Evolutionary conservation across 1,139 yeast genomes (phyloP), one percentile per base, ranked within the genome.

Genomic region (Debaryomyces psychrophilus): DNA sequence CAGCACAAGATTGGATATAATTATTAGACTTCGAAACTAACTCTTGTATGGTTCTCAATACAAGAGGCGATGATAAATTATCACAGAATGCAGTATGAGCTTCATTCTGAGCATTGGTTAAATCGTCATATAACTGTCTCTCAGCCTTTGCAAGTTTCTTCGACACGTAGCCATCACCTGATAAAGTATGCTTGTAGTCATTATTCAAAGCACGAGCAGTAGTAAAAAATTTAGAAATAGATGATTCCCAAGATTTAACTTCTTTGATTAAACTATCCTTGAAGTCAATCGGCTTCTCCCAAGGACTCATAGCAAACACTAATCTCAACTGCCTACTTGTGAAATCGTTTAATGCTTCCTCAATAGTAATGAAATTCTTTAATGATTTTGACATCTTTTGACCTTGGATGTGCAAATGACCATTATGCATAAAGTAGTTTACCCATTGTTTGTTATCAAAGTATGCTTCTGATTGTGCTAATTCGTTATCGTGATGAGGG

Each of bases 401-500:
- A 17, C 99, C 99, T 65, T 93, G 97, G 57, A 93, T 93, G 66
- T 93, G 99, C 59, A 93, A 77, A 68, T 93, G 99, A 31, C 99
- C 99, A 43, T 96, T 90, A 67, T 93, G 99, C 69, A 93, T 69
- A 68, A 93, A 93, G 67, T 93, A 93, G 67, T 93, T 92, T 45
- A 93, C 90, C 99, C 99, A 93, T 69, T 95, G 99, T 44, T 81
- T 71, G 67, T 88, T 85, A 59, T 89, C 90, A 65, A 77, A 93
- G 65, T 85, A 87, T 5, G 98, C 99, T 68, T 93, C 99, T 25
- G 95, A 81, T 71, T 93, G 99, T 1, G 99, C 99, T 57, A 93
- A 75, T 70, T 93, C 99, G 61, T 93, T 93, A 68, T 93, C 99
- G 68, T 93, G 99, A 65, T 93, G 99, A n/a, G 99, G 99, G 75